A percentile compares a stretch with the other conserved stretches of the same genome.
Evolutionary conservation across 169 alveolate species (phyloP).

Genomic region (Plasmodium ovale): DNA sequence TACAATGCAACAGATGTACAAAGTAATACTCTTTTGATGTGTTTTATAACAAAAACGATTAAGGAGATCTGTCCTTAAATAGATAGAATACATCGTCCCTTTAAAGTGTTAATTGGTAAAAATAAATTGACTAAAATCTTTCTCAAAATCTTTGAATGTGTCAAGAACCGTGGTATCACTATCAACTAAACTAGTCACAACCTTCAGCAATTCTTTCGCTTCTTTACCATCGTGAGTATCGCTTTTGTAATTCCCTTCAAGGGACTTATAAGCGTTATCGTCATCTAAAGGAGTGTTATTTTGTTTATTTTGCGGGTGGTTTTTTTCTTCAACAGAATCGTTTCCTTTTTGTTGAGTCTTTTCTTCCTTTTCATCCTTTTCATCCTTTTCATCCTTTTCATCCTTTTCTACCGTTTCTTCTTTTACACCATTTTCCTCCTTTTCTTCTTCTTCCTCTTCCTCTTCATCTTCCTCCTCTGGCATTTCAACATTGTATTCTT

Average conservation of each 20-base stretch:
- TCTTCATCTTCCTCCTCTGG: constrained; percentile 9
- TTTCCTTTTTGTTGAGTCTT: too few species aligned
- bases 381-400: background rate
- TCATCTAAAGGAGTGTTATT: background rate
- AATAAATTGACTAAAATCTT: too few species aligned
- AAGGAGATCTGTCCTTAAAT: too few species aligned
- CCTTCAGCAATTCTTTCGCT: background rate
- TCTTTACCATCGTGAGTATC: background rate
- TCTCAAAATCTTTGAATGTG: background rate
- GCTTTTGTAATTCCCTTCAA: background rate
- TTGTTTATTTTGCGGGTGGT: too few species aligned
- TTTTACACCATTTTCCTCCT: too few species aligned
- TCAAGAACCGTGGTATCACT: background rate
- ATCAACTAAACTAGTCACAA: background rate
- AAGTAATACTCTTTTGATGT: too few species aligned
- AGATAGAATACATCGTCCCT: too few species aligned
- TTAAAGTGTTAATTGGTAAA: too few species aligned
- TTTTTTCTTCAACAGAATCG: too few species aligned
- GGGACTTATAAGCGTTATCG: background rate
- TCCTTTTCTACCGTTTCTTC: too few species aligned
- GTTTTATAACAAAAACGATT: too few species aligned
- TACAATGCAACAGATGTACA: too few species aligned
- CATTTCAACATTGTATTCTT: background rate
- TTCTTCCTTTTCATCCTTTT: background rate
- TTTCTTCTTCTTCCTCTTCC: constrained; percentile 2